Base-by-base conservation (phyloP, 2,329 filamentous ascomycete species). In the Karstenula rhodostoma region DNA sequence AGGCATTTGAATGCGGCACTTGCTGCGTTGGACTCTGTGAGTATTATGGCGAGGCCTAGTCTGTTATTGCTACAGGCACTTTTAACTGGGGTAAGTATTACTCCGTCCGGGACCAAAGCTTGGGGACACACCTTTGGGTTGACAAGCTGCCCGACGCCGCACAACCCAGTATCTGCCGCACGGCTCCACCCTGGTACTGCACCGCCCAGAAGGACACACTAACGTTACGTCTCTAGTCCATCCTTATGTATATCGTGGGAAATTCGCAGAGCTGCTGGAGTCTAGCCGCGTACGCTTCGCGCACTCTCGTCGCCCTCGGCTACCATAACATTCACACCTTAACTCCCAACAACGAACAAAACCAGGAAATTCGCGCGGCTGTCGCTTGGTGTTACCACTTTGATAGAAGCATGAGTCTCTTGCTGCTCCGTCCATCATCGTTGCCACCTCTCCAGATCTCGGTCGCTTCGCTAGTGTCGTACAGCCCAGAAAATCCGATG, bases 181-280 rank as follows among this genome's bases (percentile, higher is more conserved):
- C 5, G 5, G 35, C 35, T 40, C 17, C 8, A 32, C 17, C 35
- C 35, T n/a, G 35, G 17, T 40, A 32, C 7, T 13, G 35, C 17
- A 40, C 3, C 5, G 7, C 6, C 13, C 35, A 40, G 35, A 40
- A n/a, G 4, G 2, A 3, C 29, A 27, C 17, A n/a, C 25, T 42
- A 25, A 47, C 15, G 6, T 19, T 6, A 35, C 4, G 12, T n/a
- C 27, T 50, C 19, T 52, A 73, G 68, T 69, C 70, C 35, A 66
- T 73, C 43, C 65, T 75, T 50, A 71, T 75, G 68, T 72, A 76
- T 48, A 71, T 75, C 13, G 66, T 75, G 8, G 74, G 74, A 2
- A 75, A 77, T n/a, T 69, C 73, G 2, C 64, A 64, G 15, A 70
- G 65, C 23, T 75, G 73, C 44, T 77, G 73, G 73, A 67, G 67